phyloP scores from a whole-genome alignment of 306 rosid genomes.

The Dicorynia guianensis region DNA sequence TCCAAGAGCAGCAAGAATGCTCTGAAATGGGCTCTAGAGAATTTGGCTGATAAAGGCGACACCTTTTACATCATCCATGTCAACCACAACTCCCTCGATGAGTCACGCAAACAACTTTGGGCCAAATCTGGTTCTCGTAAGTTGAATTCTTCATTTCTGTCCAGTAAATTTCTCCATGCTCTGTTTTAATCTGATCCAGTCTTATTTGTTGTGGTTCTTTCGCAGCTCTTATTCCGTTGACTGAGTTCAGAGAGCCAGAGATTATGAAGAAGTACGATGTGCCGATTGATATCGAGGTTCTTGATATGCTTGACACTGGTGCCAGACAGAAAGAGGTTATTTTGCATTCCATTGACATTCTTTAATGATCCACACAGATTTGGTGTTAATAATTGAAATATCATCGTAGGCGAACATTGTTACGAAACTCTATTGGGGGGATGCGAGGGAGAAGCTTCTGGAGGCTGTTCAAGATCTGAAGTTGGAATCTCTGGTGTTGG shows the following conservation, averaged over 20 bases:
- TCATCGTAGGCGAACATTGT: slow-evolving; percentile 57
- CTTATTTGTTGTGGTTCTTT: slow-evolving; percentile 18
- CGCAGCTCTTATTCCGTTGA: slow-evolving; percentile 81
- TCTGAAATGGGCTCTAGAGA: slow-evolving; percentile 81
- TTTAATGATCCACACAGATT: not conserved
- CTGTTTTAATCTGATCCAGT: slow-evolving; percentile 5
- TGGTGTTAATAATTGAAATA: not conserved
- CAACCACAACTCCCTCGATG: slow-evolving; percentile 51
- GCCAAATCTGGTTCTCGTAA: slow-evolving; percentile 75
- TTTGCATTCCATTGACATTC: too few species aligned
- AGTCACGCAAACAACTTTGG: slow-evolving; percentile 60
- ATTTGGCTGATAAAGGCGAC: slow-evolving; percentile 84
- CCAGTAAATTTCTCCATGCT: not conserved
- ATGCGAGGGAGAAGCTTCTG: slow-evolving; percentile 88
- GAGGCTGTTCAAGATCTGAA: slow-evolving; percentile 80
- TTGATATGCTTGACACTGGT: slow-evolving; percentile 74
- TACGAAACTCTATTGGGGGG: slow-evolving; percentile 90
- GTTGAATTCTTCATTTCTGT: not conserved
- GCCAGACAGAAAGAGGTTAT: slow-evolving; percentile 77
- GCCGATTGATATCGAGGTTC: slow-evolving; percentile 69
- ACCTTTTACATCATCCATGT: slow-evolving; percentile 70
- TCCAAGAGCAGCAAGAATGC: slow-evolving; percentile 86
- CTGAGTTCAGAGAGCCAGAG: slow-evolving; percentile 64
- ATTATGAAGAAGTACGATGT: slow-evolving; percentile 59
- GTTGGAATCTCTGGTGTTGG: slow-evolving; percentile 82